Base-by-base conservation (phyloP, 179 eudicot species). In the Sideroxylon spinosum region DNA sequence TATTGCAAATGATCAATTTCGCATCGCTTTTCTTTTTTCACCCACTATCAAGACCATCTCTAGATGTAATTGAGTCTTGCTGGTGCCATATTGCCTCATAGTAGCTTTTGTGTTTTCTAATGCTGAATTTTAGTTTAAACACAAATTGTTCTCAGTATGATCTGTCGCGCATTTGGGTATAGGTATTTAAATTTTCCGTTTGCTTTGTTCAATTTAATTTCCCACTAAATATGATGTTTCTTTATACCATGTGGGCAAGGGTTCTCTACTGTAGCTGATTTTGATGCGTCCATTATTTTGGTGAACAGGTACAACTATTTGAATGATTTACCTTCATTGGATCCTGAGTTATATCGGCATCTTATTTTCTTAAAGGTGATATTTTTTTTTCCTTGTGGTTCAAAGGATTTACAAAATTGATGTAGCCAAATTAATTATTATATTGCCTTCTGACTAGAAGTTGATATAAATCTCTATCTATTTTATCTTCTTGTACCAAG, bases 341-440 rank as follows among this genome's bases (percentile, higher is more conserved):
- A 95, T 84, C 98, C 99, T 67, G 99, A 95, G 84, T 78, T 95
- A 77, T 95, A 95, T 76, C 94, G 99, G 52, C 99, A 95, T 85
- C 98, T 95, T 75, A 89, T 95, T 53, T 95, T 93, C 83, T 82
- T 95, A 57, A 95, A 95, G 97, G 99, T 95, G 82, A 76, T 68
- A 7, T 70, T 83, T 74, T 56, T 80, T 57, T 20, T 57, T 26
- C 71, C 17, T 65, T 65, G 26, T 28, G 7, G 25, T 76, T 50
- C 44, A 19, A 65, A 23, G 10, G 61, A 17, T 55, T 63, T 26
- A 65, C 13, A 37, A 17, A 50, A 22, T 64, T 25, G 44, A 75
- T 14, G 17, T 60, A 32, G 25, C 7, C 25, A 20, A 48, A 17
- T 59, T 19, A 19, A 70, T 23, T 3, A 23, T 52, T 56, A 25